Evolutionary conservation across 2,329 filamentous ascomycete genomes (phyloP).

Genomic region (Monilinia fructicola): DNA sequence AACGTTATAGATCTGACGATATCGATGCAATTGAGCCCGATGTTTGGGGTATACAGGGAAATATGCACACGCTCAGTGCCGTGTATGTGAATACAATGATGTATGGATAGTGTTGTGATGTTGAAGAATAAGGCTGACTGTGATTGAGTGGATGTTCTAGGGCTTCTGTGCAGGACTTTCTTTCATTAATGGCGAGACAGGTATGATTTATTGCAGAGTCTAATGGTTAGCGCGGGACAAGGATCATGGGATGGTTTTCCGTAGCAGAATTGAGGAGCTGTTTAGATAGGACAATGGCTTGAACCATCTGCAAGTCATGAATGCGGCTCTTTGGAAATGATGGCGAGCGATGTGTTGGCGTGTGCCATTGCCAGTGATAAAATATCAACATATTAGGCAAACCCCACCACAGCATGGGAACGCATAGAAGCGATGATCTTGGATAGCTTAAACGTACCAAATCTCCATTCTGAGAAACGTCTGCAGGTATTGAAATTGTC

Average conservation of each 20-base stretch:
- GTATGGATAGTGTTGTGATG: slow-evolving; percentile 40
- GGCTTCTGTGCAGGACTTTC: slow-evolving; percentile 41
- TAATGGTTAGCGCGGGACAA: slow-evolving; percentile 40
- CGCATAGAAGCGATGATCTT: slow-evolving; percentile 41
- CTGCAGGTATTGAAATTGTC: slow-evolving; percentile 39
- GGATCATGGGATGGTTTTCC: slow-evolving; percentile 39
- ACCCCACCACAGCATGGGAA: slow-evolving; percentile 57
- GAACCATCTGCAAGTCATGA: slow-evolving; percentile 43
- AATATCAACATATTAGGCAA: slow-evolving; percentile 59
- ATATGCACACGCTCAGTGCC: slow-evolving; percentile 40
- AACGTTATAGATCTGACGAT: slow-evolving; percentile 28
- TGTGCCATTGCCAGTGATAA: slow-evolving; percentile 79
- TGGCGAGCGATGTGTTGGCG: slow-evolving; percentile 85
- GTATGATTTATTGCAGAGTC: slow-evolving; percentile 61
- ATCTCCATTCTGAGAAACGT: slow-evolving; percentile 38
- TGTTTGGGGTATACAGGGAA: slow-evolving; percentile 45
- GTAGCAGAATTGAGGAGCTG: slow-evolving; percentile 35
- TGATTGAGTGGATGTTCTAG: slow-evolving; percentile 40
- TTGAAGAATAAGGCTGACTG: slow-evolving; percentile 41
- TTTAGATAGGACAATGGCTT: slow-evolving; percentile 45
- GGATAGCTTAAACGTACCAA: slow-evolving; percentile 38
- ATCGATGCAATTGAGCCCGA: slow-evolving; percentile 57
- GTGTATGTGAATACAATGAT: slow-evolving; percentile 38
- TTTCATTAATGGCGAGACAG: slow-evolving; percentile 58
- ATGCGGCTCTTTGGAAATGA: slow-evolving; percentile 59